Evolutionary conservation across 257 asterid genomes (phyloP), one percentile per base, ranked within the genome.

Genomic region (Solanum virginianum): DNA sequence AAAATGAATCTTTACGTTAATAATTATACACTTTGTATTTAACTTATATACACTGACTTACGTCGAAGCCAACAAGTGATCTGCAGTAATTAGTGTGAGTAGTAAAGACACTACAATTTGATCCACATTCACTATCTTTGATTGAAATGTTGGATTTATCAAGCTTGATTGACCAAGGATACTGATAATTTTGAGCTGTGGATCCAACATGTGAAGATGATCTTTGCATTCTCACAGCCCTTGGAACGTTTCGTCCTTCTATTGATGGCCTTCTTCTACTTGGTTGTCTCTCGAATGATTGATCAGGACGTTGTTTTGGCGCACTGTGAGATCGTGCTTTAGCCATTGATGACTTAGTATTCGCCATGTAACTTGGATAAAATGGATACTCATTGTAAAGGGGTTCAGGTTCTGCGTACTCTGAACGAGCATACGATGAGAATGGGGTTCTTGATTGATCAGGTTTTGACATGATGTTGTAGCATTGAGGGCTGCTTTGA

Each of bases 311-410:
- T 68, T 93, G 96, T 87, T 95, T 96, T n/a, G 99, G 99, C n/a
- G 98, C 98, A 55, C 99, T 96, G 13, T 96, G 99, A 26, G 99
- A 96, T 51, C 99, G 91, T 8, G 89, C 97, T 84, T 96, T 96
- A 41, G 98, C 98, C 87, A 94, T 85, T 0, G 99, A 96, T 10
- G 99, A 96, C 88, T 96, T 90, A 0, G 99, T 96, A 86, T 94
- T 94, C 10, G 99, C 95, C 98, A 96, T 96, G 88, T 96, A 96
- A 84, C 87, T 92, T 2, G 99, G 99, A 87, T 93, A 91, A 84
- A 93, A 94, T 0, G 91, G 91, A 36, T 87, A 93, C 72, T 94
- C 98, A 39, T 55, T 86, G 91, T 86, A 92, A 36, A 91, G 87
- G 74, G 96, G 91, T 81, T 94, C 81, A 12, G 59, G 81, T 22